Base-by-base conservation (phyloP, 1,284 basidiomycete genomes). In the Melampsora larici-populina region DNA sequence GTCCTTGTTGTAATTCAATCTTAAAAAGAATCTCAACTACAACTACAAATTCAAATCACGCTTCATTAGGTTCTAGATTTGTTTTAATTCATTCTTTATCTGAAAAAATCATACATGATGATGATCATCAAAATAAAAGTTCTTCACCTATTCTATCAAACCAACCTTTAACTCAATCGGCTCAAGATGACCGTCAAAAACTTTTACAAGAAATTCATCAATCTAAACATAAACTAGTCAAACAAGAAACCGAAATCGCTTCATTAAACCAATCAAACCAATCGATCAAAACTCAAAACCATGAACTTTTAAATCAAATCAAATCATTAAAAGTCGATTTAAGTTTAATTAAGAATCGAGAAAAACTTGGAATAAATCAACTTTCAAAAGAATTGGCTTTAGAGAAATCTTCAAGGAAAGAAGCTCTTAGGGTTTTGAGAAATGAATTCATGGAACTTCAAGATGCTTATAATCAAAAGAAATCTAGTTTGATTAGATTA, bases 1-100 rank as follows among this genome's bases (percentile, higher is more conserved):
- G 72, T 75, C 72, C 72, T 15, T 36, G 21, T 33, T 75, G 72
- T 43, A 66, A 67, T 55, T 18, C 51, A 18, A 36, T 43, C 18
- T 13, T 75, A 3, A 66, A 64, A 26, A n/a, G 33, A 51, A 58
- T 58, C 55, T n/a, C 55, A 29, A n/a, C 8, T 8, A 15, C 21
- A 17, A 43, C 40, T 1, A 18, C 13, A 5, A 60, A 8, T 29
- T 18, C 11, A 24, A 24, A 33, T 60, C 49, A 0, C n/a, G 17
- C 7, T 1, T 31, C n/a, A 21, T 33, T 31, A 1, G 63, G 63
- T 4, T 31, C 64, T 7, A 36, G 49, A 24, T 75, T 75, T 48
- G 51, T 67, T 51, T 33, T 2, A 5, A 31, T 75, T 11, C 72
- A 75, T 58, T 67, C 64, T 4, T 63, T 75, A 13, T 36, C 29